Percentiles rank a stretch among this genome's conserved stretches.
These are phyloP conservation scores for Thermochaetoides thermophila DNA, from an alignment of 495 filamentous ascomycete genomes.

Conservation along the genomic window DNA sequence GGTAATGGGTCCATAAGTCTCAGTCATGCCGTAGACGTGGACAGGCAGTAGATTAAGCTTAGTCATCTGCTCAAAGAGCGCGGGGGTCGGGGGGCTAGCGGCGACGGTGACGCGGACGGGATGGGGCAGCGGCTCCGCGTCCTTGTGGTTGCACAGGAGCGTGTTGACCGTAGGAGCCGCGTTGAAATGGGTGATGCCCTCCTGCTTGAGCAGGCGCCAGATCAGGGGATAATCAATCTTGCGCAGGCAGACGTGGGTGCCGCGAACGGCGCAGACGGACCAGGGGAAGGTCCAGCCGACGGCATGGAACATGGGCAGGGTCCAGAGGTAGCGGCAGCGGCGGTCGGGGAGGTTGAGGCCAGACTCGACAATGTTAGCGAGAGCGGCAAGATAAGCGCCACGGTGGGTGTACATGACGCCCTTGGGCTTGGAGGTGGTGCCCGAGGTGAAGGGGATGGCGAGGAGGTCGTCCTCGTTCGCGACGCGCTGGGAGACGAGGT, in stretches of 20 bases:
- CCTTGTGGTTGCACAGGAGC: slow-evolving; percentile 59
- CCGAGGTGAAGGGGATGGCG: slow-evolving; percentile 75
- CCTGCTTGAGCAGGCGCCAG: slow-evolving; percentile 71
- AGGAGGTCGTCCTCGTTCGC: slow-evolving; percentile 64
- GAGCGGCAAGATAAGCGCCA: slow-evolving; percentile 66
- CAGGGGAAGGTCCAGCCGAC: slow-evolving; percentile 81
- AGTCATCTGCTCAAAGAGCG: slow-evolving; percentile 82
- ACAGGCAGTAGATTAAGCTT: slow-evolving; percentile 77
- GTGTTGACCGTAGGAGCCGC: slow-evolving; percentile 96
- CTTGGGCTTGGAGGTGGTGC: slow-evolving; percentile 84
- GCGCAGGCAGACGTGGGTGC: slow-evolving; percentile 86
- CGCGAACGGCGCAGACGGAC: slow-evolving; percentile 80
- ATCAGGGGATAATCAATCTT: slow-evolving; percentile 92
- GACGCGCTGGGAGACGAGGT: slow-evolving; percentile 45
- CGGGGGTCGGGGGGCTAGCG: slow-evolving; percentile 73
- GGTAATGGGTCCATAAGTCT: slow-evolving; percentile 93
- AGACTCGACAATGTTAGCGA: slow-evolving; percentile 80
- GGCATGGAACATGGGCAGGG: slow-evolving; percentile 92
- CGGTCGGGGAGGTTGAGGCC: slow-evolving; percentile 56
- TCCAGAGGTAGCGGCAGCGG: slow-evolving; percentile 78
- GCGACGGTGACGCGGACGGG: slow-evolving; percentile 85
- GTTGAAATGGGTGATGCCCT: slow-evolving; percentile 84
- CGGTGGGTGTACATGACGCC: slow-evolving; percentile 88
- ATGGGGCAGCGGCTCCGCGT: slow-evolving; percentile 51
- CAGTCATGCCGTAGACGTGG: slow-evolving; percentile 89